Conservation (phyloP, 2,329 filamentous ascomycete species). For the Annulohypoxylon truncatum region DNA sequence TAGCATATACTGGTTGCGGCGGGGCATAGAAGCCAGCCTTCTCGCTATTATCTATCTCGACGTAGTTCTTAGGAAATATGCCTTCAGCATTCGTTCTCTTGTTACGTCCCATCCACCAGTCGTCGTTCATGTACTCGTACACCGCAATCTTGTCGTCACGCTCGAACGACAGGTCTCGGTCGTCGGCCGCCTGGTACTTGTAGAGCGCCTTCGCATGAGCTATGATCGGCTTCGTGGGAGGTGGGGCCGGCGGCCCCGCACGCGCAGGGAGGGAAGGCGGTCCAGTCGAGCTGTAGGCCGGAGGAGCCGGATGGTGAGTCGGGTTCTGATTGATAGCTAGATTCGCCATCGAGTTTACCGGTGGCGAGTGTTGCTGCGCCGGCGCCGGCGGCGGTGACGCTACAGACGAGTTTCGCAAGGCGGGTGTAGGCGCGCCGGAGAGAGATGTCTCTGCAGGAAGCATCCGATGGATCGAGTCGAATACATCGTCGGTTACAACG, state of each 20-base stretch:
- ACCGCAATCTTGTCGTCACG: slow-evolving; percentile 84
- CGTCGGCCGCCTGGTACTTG: slow-evolving; percentile 81
- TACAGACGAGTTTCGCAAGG: slow-evolving; percentile 49
- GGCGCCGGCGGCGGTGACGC: slow-evolving; percentile 45
- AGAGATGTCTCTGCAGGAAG: slow-evolving; percentile 79
- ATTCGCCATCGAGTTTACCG: slow-evolving; percentile 56
- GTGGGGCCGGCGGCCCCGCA: slow-evolving; percentile 55
- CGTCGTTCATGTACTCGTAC: slow-evolving; percentile 92
- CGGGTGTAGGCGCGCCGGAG: slow-evolving; percentile 59
- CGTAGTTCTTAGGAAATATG: slow-evolving; percentile 95
- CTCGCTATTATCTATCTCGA: slow-evolving; percentile 72
- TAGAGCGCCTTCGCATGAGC: slow-evolving; percentile 85
- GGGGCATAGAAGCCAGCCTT: slow-evolving; percentile 53
- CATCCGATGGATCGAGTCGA: slow-evolving; percentile 77
- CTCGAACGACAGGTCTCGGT: slow-evolving; percentile 83
- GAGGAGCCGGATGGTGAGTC: slow-evolving; percentile 57
- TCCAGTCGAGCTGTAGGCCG: slow-evolving; percentile 63
- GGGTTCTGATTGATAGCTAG: slow-evolving; percentile 52
- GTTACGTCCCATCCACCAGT: slow-evolving; percentile 96
- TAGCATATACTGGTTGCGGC: slow-evolving; percentile 44
- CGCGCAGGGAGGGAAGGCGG: slow-evolving; percentile 48
- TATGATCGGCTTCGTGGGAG: slow-evolving; percentile 68
- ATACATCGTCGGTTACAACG: slow-evolving; percentile 79
- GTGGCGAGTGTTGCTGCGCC: slow-evolving; percentile 40
- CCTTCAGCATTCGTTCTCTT: slow-evolving; percentile 84